Base-by-base conservation (phyloP, 2,329 filamentous ascomycete genomes). In the Penicillium fuscoglaucum region DNA sequence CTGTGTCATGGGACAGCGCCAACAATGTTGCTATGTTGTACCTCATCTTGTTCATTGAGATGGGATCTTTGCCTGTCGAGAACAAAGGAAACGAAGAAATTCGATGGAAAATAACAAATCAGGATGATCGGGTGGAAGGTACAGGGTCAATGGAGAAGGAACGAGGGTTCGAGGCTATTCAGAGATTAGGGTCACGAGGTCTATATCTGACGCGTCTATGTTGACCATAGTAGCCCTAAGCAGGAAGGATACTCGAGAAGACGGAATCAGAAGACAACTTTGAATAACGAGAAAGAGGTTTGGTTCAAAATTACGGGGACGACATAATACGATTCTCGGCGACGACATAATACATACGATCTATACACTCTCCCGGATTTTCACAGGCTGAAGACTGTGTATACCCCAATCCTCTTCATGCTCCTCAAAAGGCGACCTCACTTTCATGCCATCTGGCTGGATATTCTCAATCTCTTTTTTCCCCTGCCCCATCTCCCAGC, bases 401-500 rank as follows among this genome's bases (percentile, higher is more conserved):
- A 77, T 65, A 40, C 65, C 61, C 61, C 69, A 70, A 33, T 72
- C 66, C 21, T 77, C 74, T 21, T 73, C 73, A 57, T 79, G 75
- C 45, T 79, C 76, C 54, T 81, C 79, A 59, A 80, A 78, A 61
- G 79, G 81, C 52, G 72, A 74, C 54, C 29, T 33, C 5, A 12
- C 10, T 51, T 52, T 10, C 52, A 24, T 8, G 19, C 40, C 37
- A 51, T 51, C 9, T n/a, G 51, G 31, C 4, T 48, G 54, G 50
- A 46, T 62, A 62, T 39, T 61, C 40, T 56, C 64, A 44, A 28
- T 63, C 55, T 50, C 59, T 65, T 61, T 72, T 68, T 68, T 69
- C 19, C 70, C 66, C 45, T 74, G 64, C 53, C 76, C 76, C 70
- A 86, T 69, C 67, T 86, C 84, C 84, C 84, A 86, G 59, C 83